These are phyloP conservation scores for Malus asiatica DNA, from an alignment of 306 rosid genomes.

Conservation along the genomic window DNA sequence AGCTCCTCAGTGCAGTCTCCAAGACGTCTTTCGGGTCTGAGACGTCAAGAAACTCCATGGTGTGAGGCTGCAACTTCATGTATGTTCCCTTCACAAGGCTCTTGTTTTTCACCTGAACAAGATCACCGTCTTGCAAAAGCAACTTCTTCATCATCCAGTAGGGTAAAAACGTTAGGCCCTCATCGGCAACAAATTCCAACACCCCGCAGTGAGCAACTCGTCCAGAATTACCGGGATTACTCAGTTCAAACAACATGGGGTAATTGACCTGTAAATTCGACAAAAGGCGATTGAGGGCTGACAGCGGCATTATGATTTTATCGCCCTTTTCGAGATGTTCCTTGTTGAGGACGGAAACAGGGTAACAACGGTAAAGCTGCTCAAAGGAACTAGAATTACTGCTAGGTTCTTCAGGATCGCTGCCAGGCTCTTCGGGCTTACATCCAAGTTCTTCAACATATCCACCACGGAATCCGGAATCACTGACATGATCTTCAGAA, in stretches of 20 bases:
- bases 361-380: slow-evolving; percentile 1
- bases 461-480: background rate
- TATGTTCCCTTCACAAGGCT: background rate
- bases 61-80: slow-evolving; percentile 11
- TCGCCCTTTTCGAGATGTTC: background rate
- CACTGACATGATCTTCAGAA: background rate
- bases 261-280: background rate
- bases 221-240: background rate
- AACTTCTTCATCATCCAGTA: slow-evolving; percentile 14
- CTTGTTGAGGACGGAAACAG: background rate
- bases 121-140: background rate
- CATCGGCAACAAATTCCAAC: slow-evolving; percentile 12
- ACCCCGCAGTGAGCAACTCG: slow-evolving; percentile 2
- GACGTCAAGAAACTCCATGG: background rate
- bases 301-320: slow-evolving; percentile 12
- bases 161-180: slow-evolving; percentile 4
- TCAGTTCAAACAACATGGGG: slow-evolving; percentile 8
- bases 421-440: background rate
- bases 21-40: slow-evolving; percentile 1
- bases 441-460: background rate
- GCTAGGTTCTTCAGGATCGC: background rate
- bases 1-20: background rate
- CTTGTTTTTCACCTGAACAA: background rate
- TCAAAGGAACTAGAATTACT: background rate
- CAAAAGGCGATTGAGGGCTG: slow-evolving; percentile 3